A percentile compares a stretch with the other conserved stretches of the same genome.
These are phyloP conservation scores for Hordeum marinum DNA, from an alignment of 176 grass and related monocot species.

Conservation along the genomic window DNA sequence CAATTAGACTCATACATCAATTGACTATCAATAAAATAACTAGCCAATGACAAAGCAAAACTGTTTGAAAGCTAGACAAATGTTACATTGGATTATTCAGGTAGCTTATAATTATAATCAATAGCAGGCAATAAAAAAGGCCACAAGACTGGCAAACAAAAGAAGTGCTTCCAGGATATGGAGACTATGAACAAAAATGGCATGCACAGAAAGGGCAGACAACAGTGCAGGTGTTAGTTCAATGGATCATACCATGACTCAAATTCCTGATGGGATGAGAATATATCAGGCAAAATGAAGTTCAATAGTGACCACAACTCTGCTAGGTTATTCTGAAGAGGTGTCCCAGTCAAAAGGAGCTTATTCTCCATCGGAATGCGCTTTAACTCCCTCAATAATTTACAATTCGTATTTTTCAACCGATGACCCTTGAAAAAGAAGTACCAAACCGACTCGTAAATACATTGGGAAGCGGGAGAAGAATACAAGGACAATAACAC, in stretches of 20 bases:
- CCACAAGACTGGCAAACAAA: background rate
- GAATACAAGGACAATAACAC: background rate
- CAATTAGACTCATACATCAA: background rate
- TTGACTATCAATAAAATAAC: background rate
- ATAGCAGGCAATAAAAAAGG: background rate
- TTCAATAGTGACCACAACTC: conserved; percentile 97
- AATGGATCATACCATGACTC: conserved; percentile 78
- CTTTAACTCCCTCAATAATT: conserved; percentile 69
- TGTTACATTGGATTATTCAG: background rate
- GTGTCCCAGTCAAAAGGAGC: conserved; percentile 93
- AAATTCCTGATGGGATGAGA: conserved; percentile 86
- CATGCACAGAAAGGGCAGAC: background rate
- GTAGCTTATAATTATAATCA: background rate
- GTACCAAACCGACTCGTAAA: background rate
- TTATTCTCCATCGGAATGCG: conserved; percentile 91
- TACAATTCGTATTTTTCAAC: conserved; percentile 89
- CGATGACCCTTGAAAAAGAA: conserved; percentile 80
- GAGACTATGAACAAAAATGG: background rate
- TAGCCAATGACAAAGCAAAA: background rate
- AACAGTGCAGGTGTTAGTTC: background rate
- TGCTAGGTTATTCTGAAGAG: conserved; percentile 96
- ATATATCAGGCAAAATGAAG: conserved; percentile 97
- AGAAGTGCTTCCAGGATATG: background rate
- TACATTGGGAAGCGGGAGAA: background rate
- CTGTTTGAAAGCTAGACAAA: background rate